Base-by-base conservation (phyloP, 345 rosid genomes). In the Sapria himalayana region DNA sequence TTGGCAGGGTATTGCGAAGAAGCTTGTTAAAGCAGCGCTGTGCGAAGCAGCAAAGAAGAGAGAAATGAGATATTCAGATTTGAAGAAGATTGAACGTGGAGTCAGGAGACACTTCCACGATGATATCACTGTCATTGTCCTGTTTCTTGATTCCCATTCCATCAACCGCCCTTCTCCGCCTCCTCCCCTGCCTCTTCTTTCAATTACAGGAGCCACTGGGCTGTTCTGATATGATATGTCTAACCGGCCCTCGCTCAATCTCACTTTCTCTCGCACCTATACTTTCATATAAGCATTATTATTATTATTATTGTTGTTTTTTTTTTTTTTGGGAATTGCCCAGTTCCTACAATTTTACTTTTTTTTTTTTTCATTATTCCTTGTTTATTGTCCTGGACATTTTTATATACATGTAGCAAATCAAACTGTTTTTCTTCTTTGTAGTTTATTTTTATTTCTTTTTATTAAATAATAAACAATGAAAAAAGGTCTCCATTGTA, bases 21-120 rank as follows among this genome's bases (percentile, higher is more conserved):
- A 46, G 65, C 71, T 91, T 19, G 54, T 82, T 33, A 77, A 77
- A 60, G 73, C 77, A 7, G 93, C 93, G 6, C 76, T 89, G 14
- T 67, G 36, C 6, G 92, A 67, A 67, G 95, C 92, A 18, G 99
- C 99, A 9, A 84, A 74, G 61, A 84, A 84, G 58, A 67, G 99
- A 53, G 99, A 91, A 52, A 77, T 80, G 99, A 63, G 93, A 55
- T 91, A 75, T 49, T 74, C 93, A 0, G 99, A 91, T 65, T 59
- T 91, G 78, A 73, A 84, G 62, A 91, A 69, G 74, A 75, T 91
- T 17, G 95, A 84, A 29, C 66, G 76, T 11, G 92, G 99, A 9
- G 86, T 84, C 60, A 77, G 99, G 61, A 72, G 99, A 53, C 99
- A 91, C 54, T 91, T 91, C 51, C 99, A 91, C 13, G 99, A 84